Evolutionary conservation across 2,329 filamentous ascomycete genomes (phyloP), one percentile per base, ranked within the genome.

Genomic region (Cordyceps farinosa): DNA sequence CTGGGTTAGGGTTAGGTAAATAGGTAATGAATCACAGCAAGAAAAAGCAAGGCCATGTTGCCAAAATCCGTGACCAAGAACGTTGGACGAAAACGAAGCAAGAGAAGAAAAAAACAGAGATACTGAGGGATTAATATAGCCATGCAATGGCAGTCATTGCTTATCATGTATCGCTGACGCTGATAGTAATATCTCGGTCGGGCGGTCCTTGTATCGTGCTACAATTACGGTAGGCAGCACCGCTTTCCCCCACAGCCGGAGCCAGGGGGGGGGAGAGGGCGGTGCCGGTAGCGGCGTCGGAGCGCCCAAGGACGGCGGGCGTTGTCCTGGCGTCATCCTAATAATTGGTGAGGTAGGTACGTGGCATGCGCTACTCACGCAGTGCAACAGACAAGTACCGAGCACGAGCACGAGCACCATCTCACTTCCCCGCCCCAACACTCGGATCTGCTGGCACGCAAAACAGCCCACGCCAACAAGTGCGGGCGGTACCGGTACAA

Each of bases 351-450:
- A 42, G 52, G 36, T 6, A 15, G 53, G 53, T 55, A 55, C 53
- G n/a, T 55, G 13, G 1, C 3, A 27, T 6, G 11, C 5, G 17
- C 17, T 1, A 1, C 15, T n/a, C 2, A 6, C 11, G 15, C 15
- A 8, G 27, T n/a, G 1, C 17, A 22, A 9, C 9, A 32, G 5
- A 2, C 17, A 52, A 15, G 53, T 55, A 44, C 27, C 36, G 29
- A 15, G 11, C 27, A 13, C 42, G n/a, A 34, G 3, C 22, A 30
- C 6, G 27, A 29, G 30, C 13, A 27, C 47, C 47, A 29, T 42
- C 57, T 42, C 29, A 29, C 36, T 38, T 61, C 58, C 58, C 58
- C 58, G 47, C 58, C 58, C 58, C 58, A 61, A 61, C 58, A 42
- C 17, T 47, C 44, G 57, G 47, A 51, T 48, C 36, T 47, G 27